Evolutionary conservation across 257 asterid species (phyloP), one percentile per base, ranked within the genome.

Genomic region (Solanum neorickii): DNA sequence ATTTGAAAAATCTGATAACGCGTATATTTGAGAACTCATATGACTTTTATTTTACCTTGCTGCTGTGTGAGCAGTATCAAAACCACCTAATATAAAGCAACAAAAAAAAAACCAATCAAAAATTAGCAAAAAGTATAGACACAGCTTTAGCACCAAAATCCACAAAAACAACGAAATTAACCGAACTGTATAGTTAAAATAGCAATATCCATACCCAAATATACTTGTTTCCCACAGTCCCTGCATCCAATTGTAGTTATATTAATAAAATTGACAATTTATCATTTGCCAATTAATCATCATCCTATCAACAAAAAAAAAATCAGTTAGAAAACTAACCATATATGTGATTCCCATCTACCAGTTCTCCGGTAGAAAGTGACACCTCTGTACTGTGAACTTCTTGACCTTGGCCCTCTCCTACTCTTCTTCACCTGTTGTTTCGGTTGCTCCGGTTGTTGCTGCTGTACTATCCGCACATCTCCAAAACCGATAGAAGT

Each of bases 11-110:
- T 2, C 16, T 46, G 62, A 77, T 15, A 27, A 49, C 6, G 14
- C 25, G 20, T 49, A 46, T 49, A 27, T 44, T 80, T 80, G 68
- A 27, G 85, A 65, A 12, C 31, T 12, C 42, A 10, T 52, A 42
- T 35, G 23, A 39, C 49, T 70, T 35, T 62, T 29, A 39, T 4
- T 52, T 87, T 90, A 95, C 99, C 98, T 95, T 35, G 98, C 98
- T 2, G 99, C 99, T 39, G 94, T 91, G 83, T 91, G 93, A 87
- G 98, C 97, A 80, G 98, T 94, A 88, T 96, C 98, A 90, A 96
- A 96, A 86, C 99, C 99, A 89, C 99, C 99, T 96, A 88, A 25
- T 86, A 31, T 60, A 87, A 89, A 72, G 70, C 56, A 62, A 56
- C 29, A 23, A 29, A 42, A 73, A 49, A 73, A 49, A 73, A 62